Evolutionary conservation across 2,329 filamentous ascomycete genomes (phyloP).

Genomic region (Alternaria panax): DNA sequence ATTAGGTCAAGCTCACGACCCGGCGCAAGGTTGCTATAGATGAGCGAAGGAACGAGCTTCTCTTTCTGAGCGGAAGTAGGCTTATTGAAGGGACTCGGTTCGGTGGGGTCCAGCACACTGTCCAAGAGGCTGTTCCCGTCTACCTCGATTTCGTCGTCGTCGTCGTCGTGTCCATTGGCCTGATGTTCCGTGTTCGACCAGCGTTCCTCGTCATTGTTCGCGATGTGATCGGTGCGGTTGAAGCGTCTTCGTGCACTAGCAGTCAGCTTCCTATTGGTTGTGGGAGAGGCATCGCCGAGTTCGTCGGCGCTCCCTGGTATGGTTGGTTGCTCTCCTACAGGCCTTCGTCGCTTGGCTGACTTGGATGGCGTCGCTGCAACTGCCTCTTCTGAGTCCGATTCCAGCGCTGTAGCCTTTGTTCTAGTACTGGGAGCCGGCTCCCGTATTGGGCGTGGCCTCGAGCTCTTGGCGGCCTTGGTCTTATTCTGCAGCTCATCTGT

Average conservation of each 20-base stretch:
- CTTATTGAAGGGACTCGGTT: conserved; percentile 49
- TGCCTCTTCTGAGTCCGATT: conserved; percentile 18
- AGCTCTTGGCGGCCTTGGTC: conserved; percentile 7
- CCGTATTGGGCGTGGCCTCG: conserved; percentile 17
- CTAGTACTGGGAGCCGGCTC: conserved; percentile 15
- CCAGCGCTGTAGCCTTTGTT: conserved; percentile 8
- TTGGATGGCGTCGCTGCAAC: conserved; percentile 25
- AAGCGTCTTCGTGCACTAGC: conserved; percentile 30
- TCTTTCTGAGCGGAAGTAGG: conserved; percentile 36
- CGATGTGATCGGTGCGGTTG: conserved; percentile 40
- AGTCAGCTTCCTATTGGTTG: conserved; percentile 24
- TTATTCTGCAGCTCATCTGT: conserved; percentile 10
- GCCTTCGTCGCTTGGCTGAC: conserved; percentile 20
- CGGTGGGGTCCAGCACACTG: conserved; percentile 44
- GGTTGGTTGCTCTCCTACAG: conserved; percentile 7
- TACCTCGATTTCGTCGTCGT: conserved; percentile 36
- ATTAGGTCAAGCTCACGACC: conserved; percentile 41
- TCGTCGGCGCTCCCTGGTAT: conserved; percentile 37
- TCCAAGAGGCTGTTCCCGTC: conserved; percentile 43
- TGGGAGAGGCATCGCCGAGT: conserved; percentile 14
- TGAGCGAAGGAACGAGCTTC: conserved; percentile 16
- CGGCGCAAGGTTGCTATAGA: conserved; percentile 25
- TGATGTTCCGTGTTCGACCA: conserved; percentile 23
- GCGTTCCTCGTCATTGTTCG: conserved; percentile 29
- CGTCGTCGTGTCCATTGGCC: conserved; percentile 22